Conservation (phyloP, 371 early-diverging fungal species). For the Saksenaea oblongispora region DNA sequence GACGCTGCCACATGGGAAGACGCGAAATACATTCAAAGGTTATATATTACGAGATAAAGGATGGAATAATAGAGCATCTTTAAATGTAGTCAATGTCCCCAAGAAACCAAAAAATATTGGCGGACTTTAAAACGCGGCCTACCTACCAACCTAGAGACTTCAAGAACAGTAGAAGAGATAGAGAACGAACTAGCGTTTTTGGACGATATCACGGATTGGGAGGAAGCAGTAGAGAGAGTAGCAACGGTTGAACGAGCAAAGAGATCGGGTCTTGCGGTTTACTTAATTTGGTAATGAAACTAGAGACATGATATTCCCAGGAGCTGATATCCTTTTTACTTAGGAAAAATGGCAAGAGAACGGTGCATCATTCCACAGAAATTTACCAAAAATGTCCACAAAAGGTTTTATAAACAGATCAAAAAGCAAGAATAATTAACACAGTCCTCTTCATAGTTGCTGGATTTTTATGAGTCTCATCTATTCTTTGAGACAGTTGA, state of each 20-base stretch:
- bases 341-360: neutral
- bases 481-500: neutral
- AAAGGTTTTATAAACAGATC: neutral
- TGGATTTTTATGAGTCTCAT: conserved; percentile 1
- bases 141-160: neutral
- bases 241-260: neutral
- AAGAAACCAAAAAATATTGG: neutral
- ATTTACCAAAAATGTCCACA: neutral
- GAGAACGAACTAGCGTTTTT: neutral
- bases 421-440: neutral
- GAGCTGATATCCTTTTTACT: neutral
- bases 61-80: neutral
- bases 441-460: neutral
- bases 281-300: neutral
- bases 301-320: neutral
- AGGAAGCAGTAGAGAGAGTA: neutral
- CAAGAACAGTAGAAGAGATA: neutral
- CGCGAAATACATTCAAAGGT: neutral
- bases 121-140: neutral
- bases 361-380: conserved; percentile 1
- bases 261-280: neutral
- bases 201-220: neutral
- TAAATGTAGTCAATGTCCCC: neutral
- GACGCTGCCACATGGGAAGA: neutral
- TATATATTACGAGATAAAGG: neutral